Base-by-base conservation (phyloP, 139 green algal species). In the Medakamo hakoo region DNA sequence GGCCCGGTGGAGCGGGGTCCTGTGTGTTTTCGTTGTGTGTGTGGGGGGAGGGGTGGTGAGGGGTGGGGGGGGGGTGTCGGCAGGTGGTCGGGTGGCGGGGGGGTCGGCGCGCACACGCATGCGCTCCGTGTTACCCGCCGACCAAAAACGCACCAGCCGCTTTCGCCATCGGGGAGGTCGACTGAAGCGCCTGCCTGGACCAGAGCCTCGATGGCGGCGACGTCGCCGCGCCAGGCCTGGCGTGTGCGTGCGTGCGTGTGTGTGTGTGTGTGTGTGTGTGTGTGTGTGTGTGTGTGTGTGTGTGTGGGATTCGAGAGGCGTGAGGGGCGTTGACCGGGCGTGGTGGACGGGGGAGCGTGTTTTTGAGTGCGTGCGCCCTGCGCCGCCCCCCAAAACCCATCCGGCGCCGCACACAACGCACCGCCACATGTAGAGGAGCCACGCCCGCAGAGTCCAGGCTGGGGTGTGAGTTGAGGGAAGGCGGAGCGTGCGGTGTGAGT, bases 1-100 rank as follows among this genome's bases (percentile, higher is more conserved):
- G 1, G 89, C 85, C 21, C 78, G 74, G 74, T 97, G 91, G 30
- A 98, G 71, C 4, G 74, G 21, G 1, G 80, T 87, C 86, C 87
- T 78, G 72, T 22, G 4, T 59, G 25, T 5, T 32, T 28, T 48
- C 9, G 25, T 5, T 32, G 57, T 48, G 40, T 52, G 40, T 52
- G 40, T 9, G 40, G 40, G 40, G 40, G 16, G 40, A 16, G 9
- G 40, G 16, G 40, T 52, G 40, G 40, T 52, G 9, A 21, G 9
- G 9, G 40, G 40, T 52, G 9, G 9, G 9, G 40, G 16, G 9
- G 40, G 9, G 9, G 40, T 52, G 40, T 16, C 40, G 9, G 9
- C 9, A 52, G 16, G 9, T 9, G 40, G 9, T 52, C 16, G 40
- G 9, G 40, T 52, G 40, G 9, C 16, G 40, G 9, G 40, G 9